Evolutionary conservation across 345 rosid species (phyloP), one percentile per base, ranked within the genome.

Genomic region (Clausena lansium): DNA sequence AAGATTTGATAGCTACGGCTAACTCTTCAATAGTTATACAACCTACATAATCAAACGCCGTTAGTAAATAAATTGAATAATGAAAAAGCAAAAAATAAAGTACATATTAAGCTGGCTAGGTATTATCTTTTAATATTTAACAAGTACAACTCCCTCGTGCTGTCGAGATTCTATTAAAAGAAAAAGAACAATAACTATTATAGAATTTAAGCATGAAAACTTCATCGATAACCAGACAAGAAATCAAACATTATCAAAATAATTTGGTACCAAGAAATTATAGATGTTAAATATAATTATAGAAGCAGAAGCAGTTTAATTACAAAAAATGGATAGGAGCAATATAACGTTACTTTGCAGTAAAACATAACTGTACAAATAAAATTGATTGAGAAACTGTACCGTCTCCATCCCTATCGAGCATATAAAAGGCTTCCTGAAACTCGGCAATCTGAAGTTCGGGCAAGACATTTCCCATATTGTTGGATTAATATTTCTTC

Each of bases 361-460:
- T 45, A 3, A 45, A 45, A 45, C 17, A 45, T 45, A 45, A 13
- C 50, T 17, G 17, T 50, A 19, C 8, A 47, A 4, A 17, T 59
- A 13, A 39, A 11, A 20, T 4, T 19, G 57, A 2, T 25, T 1
- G 66, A 73, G 55, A 55, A 64, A 70, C 4, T 7, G 17, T 81
- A 94, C 98, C 98, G 76, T 94, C 95, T 64, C 98, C 94, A 84
- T 94, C 94, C 80, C 71, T 88, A 86, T 92, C 98, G 9, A 92
- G 82, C 27, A 92, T 85, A 77, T 89, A 86, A 80, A 94, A 89
- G 4, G 87, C 95, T 76, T 92, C 89, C 63, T 84, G 85, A 76
- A 94, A 91, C 85, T 70, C 73, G 28, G 17, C 1, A 47, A 47
- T 47, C 59, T 70, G 73, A 25, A 47, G 24, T 27, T 86, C 87